Conservation (phyloP, 2,329 filamentous ascomycete genomes). For the Colletotrichum acutatum region DNA sequence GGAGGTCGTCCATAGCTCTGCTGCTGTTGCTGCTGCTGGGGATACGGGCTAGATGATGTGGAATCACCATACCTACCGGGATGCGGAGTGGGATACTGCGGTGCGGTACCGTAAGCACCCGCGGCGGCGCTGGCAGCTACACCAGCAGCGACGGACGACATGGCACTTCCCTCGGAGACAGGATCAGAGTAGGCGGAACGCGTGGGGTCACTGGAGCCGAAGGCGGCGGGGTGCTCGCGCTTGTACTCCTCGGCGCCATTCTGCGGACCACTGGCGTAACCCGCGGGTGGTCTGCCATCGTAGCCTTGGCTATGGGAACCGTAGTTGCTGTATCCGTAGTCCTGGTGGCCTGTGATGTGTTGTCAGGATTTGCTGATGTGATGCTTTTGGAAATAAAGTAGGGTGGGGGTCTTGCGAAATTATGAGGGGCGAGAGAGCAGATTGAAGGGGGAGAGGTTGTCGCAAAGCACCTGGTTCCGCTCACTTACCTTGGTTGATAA, state of each 20-base stretch:
- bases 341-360: conserved; percentile 7
- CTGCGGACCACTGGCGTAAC: conserved; percentile 35
- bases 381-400: background rate
- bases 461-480: conserved; percentile 13
- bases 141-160: conserved; percentile 11
- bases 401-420: background rate
- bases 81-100: conserved; percentile 26
- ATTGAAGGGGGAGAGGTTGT: background rate
- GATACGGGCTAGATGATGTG: background rate
- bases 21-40: conserved; percentile 34
- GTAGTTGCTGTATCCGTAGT: conserved; percentile 35
- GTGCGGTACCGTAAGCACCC: conserved; percentile 35
- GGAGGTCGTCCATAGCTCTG: background rate
- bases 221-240: conserved; percentile 24
- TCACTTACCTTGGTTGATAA: conserved; percentile 36
- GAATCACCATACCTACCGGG: conserved; percentile 26
- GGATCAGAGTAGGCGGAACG: conserved; percentile 13
- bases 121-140: background rate
- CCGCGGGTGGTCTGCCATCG: conserved; percentile 29
- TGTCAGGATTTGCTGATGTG: background rate
- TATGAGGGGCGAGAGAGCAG: background rate
- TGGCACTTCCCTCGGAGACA: conserved; percentile 4
- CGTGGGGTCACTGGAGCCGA: conserved; percentile 29
- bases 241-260: conserved; percentile 32
- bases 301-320: conserved; percentile 22